These are phyloP conservation scores for Elsinoe fawcettii DNA, from an alignment of 2,329 filamentous ascomycete species.

Conservation along the genomic window DNA sequence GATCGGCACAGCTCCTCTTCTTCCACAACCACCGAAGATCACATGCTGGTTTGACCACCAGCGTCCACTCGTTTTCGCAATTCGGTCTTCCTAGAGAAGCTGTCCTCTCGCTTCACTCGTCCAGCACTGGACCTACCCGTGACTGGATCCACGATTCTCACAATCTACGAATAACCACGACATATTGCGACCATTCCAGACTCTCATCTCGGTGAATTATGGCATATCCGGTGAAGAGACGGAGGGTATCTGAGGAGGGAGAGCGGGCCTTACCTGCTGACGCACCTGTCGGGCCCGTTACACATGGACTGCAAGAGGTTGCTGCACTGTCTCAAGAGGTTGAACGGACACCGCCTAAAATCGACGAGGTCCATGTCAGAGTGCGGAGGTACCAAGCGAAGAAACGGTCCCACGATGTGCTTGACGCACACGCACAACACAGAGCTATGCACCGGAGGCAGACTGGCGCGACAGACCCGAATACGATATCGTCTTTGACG, in stretches of 20 bases:
- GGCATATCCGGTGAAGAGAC: slow-evolving; percentile 15
- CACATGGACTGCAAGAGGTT: slow-evolving; percentile 10
- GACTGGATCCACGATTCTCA: neutral
- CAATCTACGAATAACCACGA: neutral
- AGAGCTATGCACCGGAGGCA: slow-evolving; percentile 11
- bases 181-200: neutral
- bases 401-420: slow-evolving; percentile 13
- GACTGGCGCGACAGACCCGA: neutral
- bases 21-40: neutral
- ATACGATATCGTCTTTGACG: neutral
- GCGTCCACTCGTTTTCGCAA: slow-evolving; percentile 36
- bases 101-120: slow-evolving; percentile 12
- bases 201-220: neutral
- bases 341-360: slow-evolving; percentile 6
- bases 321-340: slow-evolving; percentile 7
- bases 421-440: slow-evolving; percentile 9
- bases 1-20: slow-evolving; percentile 8
- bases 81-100: slow-evolving; percentile 14
- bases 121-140: neutral
- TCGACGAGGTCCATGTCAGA: slow-evolving; percentile 10
- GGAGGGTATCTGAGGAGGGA: neutral
- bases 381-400: slow-evolving; percentile 7
- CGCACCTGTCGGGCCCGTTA: slow-evolving; percentile 2
- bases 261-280: neutral
- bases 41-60: slow-evolving; percentile 29